Conservation (phyloP, 164 flowering plant genomes). For the Vitis riparia region DNA sequence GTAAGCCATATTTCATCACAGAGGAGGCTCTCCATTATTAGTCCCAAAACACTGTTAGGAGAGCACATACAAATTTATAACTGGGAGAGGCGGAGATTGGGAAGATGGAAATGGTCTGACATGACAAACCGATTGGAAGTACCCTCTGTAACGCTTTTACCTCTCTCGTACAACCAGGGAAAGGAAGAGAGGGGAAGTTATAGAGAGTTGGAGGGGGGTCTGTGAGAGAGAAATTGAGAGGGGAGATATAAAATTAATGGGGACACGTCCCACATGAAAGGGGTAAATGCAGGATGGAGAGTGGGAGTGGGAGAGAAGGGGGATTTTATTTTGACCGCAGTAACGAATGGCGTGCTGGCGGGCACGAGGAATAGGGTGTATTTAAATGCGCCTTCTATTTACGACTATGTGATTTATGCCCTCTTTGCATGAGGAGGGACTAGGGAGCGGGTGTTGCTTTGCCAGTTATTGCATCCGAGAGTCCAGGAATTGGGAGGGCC, state of each 20-base stretch:
- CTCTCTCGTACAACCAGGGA: too few relatives aligned
- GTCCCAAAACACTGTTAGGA: too few relatives aligned
- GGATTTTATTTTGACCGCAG: slow-evolving; percentile 11
- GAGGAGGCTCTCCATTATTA: slow-evolving; percentile 23
- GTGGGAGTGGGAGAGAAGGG: not conserved
- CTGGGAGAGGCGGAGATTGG: too few relatives aligned
- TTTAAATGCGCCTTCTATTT: not conserved
- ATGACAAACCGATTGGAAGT: too few relatives aligned
- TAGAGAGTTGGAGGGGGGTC: not conserved
- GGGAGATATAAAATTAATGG: slow-evolving; percentile 11
- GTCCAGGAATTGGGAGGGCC: too few relatives aligned
- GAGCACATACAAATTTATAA: too few relatives aligned
- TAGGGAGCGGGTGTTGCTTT: too few relatives aligned
- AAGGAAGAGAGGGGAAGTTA: not conserved
- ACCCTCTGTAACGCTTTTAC: too few relatives aligned
- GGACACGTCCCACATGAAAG: slow-evolving; percentile 33
- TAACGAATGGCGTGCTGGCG: slow-evolving; percentile 22
- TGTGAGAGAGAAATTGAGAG: slow-evolving; percentile 10
- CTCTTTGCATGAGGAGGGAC: not conserved
- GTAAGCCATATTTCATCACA: slow-evolving; percentile 57
- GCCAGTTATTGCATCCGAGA: too few relatives aligned
- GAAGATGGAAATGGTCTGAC: too few relatives aligned
- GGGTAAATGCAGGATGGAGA: slow-evolving; percentile 25
- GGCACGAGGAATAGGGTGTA: slow-evolving; percentile 18
- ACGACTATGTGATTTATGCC: too few relatives aligned